A percentile compares a stretch with the other conserved stretches of the same genome.
Evolutionary conservation across 164 flowering plant genomes (phyloP).

Genomic region (Umbilicus rupestris): DNA sequence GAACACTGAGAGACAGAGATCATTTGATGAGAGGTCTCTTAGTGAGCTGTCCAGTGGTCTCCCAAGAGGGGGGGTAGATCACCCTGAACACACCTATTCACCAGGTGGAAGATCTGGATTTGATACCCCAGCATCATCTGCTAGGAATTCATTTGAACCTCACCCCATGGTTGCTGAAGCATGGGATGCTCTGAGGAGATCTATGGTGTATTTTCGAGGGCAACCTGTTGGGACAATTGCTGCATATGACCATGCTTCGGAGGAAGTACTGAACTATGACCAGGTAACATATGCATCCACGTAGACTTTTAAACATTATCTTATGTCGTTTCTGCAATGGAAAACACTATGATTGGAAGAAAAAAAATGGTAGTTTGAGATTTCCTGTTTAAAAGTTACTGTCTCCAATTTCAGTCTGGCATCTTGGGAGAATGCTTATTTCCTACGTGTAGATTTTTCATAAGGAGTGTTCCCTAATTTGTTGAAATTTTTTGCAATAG

Average conservation of each 20-base stretch:
- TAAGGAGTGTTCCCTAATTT: neutral
- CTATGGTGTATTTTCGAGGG: constrained; percentile 43
- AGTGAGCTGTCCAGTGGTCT: constrained; percentile 38
- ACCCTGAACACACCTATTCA: constrained; percentile 24
- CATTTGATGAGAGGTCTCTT: constrained; percentile 50
- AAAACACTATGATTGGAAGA: neutral
- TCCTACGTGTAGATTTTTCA: neutral
- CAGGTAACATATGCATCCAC: constrained; percentile 30
- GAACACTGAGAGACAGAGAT: constrained; percentile 41
- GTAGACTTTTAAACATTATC: too few relatives aligned
- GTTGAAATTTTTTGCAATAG: constrained; percentile 17
- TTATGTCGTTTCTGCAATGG: too few relatives aligned
- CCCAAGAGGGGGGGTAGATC: constrained; percentile 25
- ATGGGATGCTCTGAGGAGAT: constrained; percentile 54
- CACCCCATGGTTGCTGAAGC: constrained; percentile 61
- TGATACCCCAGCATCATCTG: constrained; percentile 37
- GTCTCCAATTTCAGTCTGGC: too few relatives aligned
- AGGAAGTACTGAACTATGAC: constrained; percentile 61
- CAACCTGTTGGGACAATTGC: constrained; percentile 71
- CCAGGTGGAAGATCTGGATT: constrained; percentile 36
- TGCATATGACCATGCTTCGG: constrained; percentile 50
- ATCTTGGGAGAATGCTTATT: neutral
- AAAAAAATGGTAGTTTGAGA: too few relatives aligned
- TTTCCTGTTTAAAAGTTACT: too few relatives aligned
- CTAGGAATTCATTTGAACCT: constrained; percentile 31